A percentile compares a stretch with the other conserved stretches of the same genome.
Conservation (phyloP, 208 protist genomes). For the Porcisia deanei region DNA sequence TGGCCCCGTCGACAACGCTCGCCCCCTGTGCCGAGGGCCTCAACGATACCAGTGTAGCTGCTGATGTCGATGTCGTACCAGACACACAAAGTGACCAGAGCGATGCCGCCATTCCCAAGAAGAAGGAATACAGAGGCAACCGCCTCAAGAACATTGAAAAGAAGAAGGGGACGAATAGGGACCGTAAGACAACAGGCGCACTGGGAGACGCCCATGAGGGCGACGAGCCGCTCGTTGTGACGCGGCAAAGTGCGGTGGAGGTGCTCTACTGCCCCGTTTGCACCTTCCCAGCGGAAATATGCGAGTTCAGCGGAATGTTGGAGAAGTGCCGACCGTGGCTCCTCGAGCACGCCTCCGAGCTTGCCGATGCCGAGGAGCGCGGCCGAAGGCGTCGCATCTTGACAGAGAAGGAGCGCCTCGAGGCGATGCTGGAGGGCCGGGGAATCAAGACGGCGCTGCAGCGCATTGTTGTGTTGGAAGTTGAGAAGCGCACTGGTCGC, state of each 20-base stretch:
- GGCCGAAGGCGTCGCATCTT: conserved; percentile 80
- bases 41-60: background rate
- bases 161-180: conserved; percentile 6
- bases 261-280: conserved; percentile 93
- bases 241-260: conserved; percentile 53
- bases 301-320: conserved; percentile 91
- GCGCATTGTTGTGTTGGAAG: conserved; percentile 69
- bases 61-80: background rate
- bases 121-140: conserved; percentile 75
- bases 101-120: conserved; percentile 32
- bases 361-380: conserved; percentile 78
- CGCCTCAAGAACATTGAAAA: conserved; percentile 45
- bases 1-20: background rate
- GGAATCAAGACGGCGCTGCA: conserved; percentile 83
- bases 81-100: background rate
- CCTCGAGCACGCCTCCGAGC: conserved; percentile 80
- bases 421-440: conserved; percentile 72
- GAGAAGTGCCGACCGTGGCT: conserved; percentile 92
- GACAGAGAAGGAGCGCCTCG: conserved; percentile 81
- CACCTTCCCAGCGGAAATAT: conserved; percentile 92
- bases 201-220: conserved; percentile 13
- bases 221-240: conserved; percentile 36
- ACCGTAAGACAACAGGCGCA: conserved; percentile 13
- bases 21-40: background rate
- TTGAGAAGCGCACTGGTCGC: conserved; percentile 56